Conservation (phyloP, 2,329 filamentous ascomycete genomes). For the Madurella mycetomatis region DNA sequence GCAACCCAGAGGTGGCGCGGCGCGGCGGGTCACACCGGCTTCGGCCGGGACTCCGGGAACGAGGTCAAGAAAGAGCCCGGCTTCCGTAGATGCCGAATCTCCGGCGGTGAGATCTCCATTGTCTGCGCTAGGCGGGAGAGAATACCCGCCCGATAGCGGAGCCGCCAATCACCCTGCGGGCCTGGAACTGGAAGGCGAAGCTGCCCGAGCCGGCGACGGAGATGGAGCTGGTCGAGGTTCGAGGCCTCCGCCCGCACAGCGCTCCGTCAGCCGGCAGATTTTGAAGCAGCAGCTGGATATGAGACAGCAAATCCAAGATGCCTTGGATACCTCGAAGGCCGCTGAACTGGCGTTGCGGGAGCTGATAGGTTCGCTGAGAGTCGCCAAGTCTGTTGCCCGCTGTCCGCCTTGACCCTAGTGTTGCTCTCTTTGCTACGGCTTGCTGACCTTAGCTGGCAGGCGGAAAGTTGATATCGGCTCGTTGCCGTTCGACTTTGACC, state of each 20-base stretch:
- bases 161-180: constrained; percentile 69
- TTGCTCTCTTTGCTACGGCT: constrained; percentile 9
- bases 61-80: constrained; percentile 37
- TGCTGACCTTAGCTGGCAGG: constrained; percentile 32
- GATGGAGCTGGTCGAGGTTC: neutral
- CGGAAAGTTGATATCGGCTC: constrained; percentile 52
- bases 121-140: constrained; percentile 46
- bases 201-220: neutral
- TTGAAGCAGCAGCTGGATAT: constrained; percentile 59
- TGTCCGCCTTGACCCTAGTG: constrained; percentile 12
- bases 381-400: constrained; percentile 63
- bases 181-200: constrained; percentile 20
- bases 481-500: constrained; percentile 73
- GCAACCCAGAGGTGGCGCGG: constrained; percentile 65
- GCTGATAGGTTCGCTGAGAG: constrained; percentile 73
- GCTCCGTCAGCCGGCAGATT: constrained; percentile 46
- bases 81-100: constrained; percentile 36
- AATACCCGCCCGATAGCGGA: constrained; percentile 56
- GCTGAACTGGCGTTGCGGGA: constrained; percentile 82
- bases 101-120: constrained; percentile 33
- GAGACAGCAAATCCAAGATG: constrained; percentile 61
- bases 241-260: constrained; percentile 35
- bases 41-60: constrained; percentile 48
- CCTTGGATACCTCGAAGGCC: constrained; percentile 73
- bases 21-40: constrained; percentile 59